Base-by-base conservation (phyloP, 2,329 filamentous ascomycete genomes). In the Mollisiaceae sp. region DNA sequence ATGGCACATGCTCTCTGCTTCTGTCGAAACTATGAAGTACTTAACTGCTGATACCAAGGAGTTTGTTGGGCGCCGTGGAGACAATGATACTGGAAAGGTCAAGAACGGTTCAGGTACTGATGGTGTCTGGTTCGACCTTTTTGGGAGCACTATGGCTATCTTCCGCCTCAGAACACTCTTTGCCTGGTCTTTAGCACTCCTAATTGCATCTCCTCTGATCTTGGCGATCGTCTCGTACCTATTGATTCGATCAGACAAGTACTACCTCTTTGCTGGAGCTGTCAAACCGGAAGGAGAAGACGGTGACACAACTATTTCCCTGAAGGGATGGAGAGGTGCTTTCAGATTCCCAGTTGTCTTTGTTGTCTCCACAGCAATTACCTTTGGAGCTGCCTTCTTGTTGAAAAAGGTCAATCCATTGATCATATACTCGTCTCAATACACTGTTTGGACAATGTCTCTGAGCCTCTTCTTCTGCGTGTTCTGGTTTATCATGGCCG, bases 1-100 rank as follows among this genome's bases (percentile, higher is more conserved):
- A 22, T 98, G 94, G 94, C 94, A 98, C 77, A 98, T 99, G 95
- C 83, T 99, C 43, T 96, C 92, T 43, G 89, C 89, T 15, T 88
- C 93, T 6, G 79, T 97, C 27, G 86, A 89, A 8, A 95, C 94
- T 0, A 87, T 92, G 24, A 83, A 89, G 72, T 83, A 83, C 1
- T 82, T 98, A 52, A 89, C 92, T 0, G 85, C 87, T 15, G 87
- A 92, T 70, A 87, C 85, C 0, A 80, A 85, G 55, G 83, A 82
- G 2, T 97, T 96, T 73, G 85, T 86, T 59, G 86, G 89, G 5
- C 78, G 81, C 18, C 78, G 85, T 45, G 78, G 81, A 11, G 86
- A 88, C 61, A 80, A 82, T 8, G 82, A 84, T 63, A 81, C 82
- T 59, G 86, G 84, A 62, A 88, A 89, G 72, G 85, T 90, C 1